Conservation (phyloP, 1,284 basidiomycete species). For the Heterobasidion occidentale region DNA sequence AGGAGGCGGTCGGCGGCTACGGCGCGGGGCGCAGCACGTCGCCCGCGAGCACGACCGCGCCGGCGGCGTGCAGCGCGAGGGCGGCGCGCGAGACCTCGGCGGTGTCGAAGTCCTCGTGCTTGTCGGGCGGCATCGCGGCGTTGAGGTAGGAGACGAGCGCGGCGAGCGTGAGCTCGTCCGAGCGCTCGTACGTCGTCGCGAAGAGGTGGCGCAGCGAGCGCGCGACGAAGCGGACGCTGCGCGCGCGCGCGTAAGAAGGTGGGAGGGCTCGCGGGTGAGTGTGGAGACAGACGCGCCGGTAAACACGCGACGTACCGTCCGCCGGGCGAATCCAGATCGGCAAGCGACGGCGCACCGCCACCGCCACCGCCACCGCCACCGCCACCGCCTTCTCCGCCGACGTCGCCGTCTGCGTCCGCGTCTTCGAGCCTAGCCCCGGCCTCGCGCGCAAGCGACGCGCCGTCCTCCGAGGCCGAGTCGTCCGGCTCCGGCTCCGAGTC, state of each 20-base stretch:
- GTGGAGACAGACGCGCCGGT: neutral
- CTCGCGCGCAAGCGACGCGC: no score
- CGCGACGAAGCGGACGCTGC: slow-evolving; percentile 50
- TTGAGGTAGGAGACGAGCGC: slow-evolving; percentile 62
- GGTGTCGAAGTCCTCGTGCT: slow-evolving; percentile 73
- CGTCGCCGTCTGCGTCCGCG: neutral
- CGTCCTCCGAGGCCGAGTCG: neutral
- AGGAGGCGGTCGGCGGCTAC: neutral
- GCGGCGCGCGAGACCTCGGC: slow-evolving; percentile 56
- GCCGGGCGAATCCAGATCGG: slow-evolving; percentile 45
- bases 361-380: neutral
- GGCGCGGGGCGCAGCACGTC: slow-evolving; percentile 28
- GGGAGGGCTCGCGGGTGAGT: neutral
- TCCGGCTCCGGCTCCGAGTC: neutral
- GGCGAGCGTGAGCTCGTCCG: slow-evolving; percentile 61
- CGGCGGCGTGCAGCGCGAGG: slow-evolving; percentile 43
- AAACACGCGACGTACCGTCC: slow-evolving; percentile 41
- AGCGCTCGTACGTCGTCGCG: slow-evolving; percentile 50
- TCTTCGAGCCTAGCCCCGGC: no score
- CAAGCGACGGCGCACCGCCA: slow-evolving; percentile 21
- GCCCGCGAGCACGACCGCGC: slow-evolving; percentile 47
- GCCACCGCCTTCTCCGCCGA: slow-evolving; percentile 6
- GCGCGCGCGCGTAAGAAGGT: neutral
- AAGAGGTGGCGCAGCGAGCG: slow-evolving; percentile 54
- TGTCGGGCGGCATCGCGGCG: slow-evolving; percentile 64